These are phyloP conservation scores for Gossypium schwendimanii DNA, from an alignment of 441 rosid species.

Conservation along the genomic window DNA sequence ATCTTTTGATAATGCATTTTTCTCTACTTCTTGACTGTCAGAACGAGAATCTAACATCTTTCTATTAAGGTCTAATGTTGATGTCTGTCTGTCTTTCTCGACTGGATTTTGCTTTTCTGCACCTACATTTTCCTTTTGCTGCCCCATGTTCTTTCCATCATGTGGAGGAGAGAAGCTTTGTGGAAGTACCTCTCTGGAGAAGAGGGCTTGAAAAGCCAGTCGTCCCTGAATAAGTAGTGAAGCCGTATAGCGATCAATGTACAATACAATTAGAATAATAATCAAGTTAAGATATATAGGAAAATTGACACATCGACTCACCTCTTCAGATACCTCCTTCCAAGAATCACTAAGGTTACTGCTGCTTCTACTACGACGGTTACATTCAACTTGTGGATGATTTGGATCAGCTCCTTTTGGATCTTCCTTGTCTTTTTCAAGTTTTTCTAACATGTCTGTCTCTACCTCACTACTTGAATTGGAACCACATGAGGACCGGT, in stretches of 20 bases:
- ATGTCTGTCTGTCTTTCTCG: conserved; percentile 26
- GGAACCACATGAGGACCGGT: conserved; percentile 94
- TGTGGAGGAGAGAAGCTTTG: conserved; percentile 84
- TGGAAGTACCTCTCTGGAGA: conserved; percentile 73
- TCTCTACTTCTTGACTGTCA: conserved; percentile 34
- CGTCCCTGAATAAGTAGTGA: conserved; percentile 50
- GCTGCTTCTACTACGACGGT: conserved; percentile 53
- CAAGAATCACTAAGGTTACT: conserved; percentile 55
- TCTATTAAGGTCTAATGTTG: conserved; percentile 46
- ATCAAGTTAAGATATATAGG: neutral
- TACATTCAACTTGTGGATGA: conserved; percentile 36
- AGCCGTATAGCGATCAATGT: neutral
- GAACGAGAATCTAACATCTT: conserved; percentile 22
- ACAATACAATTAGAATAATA: neutral
- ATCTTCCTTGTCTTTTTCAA: conserved; percentile 49
- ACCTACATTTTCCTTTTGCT: conserved; percentile 29
- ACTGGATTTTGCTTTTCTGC: conserved; percentile 28
- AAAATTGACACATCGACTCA: conserved; percentile 13
- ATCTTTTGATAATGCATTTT: conserved; percentile 15
- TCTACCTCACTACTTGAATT: conserved; percentile 92
- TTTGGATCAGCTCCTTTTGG: conserved; percentile 45
- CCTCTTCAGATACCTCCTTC: conserved; percentile 93
- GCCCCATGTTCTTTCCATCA: conserved; percentile 21
- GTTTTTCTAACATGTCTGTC: conserved; percentile 60
- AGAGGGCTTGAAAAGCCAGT: conserved; percentile 85